phyloP scores from a whole-genome alignment of 2,329 filamentous ascomycete species.

The Magnaporthiopsis poae region DNA sequence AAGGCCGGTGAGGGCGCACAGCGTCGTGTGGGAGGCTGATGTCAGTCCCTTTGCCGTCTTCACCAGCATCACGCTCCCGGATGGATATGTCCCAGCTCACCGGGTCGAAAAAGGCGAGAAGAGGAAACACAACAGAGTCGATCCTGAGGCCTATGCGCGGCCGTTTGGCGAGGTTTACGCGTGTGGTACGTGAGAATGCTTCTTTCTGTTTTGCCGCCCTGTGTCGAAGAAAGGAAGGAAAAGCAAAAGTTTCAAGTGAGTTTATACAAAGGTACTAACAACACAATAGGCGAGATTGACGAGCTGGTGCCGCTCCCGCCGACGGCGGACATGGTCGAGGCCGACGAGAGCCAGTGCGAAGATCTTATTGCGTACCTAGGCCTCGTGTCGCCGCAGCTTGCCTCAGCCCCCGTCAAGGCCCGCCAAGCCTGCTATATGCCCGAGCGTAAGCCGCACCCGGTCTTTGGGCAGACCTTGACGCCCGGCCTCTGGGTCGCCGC shows the following conservation, averaged over 20 bases:
- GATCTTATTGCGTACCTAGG: conserved; percentile 74
- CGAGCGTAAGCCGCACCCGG: conserved; percentile 49
- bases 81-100: conserved; percentile 48
- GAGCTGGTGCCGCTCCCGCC: conserved; percentile 62
- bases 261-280: neutral
- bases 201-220: neutral
- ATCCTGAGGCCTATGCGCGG: conserved; percentile 87
- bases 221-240: too few species aligned
- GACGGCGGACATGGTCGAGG: conserved; percentile 63
- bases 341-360: conserved; percentile 68
- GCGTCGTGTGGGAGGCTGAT: conserved; percentile 53
- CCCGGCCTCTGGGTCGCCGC: conserved; percentile 71
- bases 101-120: conserved; percentile 36
- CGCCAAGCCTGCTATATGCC: conserved; percentile 92
- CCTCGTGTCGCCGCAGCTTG: conserved; percentile 55
- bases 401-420: conserved; percentile 57
- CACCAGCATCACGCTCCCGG: conserved; percentile 69
- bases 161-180: conserved; percentile 86
- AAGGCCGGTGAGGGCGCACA: conserved; percentile 52
- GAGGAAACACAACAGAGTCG: conserved; percentile 50
- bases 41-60: conserved; percentile 73
- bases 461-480: conserved; percentile 66
- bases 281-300: conserved; percentile 60
- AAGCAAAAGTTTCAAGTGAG: neutral
- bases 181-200: conserved; percentile 50